Percentiles rank a stretch among this genome's conserved stretches.
These are phyloP conservation scores for Penicillium polonicum DNA, from an alignment of 2,329 filamentous ascomycete genomes.

Conservation along the genomic window DNA sequence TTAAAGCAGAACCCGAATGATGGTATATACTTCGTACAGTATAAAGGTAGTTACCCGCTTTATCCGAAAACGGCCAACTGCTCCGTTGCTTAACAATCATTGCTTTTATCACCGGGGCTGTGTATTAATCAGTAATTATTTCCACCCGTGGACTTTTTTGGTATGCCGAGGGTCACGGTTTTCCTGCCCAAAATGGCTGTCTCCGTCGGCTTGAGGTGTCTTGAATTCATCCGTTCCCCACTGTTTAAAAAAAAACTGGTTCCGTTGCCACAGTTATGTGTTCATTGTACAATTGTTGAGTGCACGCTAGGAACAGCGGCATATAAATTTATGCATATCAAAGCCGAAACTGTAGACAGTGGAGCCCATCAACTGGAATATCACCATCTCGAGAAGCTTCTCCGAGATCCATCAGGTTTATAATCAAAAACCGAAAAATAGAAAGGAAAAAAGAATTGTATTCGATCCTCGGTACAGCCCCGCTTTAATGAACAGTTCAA, in stretches of 20 bases:
- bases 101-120: not conserved
- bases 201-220: constrained; percentile 21
- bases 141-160: not conserved
- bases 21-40: not conserved
- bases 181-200: constrained; percentile 27
- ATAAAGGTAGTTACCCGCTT: not conserved
- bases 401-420: constrained; percentile 23
- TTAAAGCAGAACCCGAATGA: not conserved
- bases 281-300: not conserved
- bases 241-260: constrained; percentile 4
- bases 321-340: not conserved
- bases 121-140: not conserved
- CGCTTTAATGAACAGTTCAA: constrained; percentile 13
- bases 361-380: constrained; percentile 15
- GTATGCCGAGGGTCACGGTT: constrained; percentile 21
- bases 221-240: constrained; percentile 25
- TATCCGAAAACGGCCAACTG: constrained; percentile 11
- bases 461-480: constrained; percentile 23
- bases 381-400: constrained; percentile 30
- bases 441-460: not conserved
- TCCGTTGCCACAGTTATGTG: constrained; percentile 8
- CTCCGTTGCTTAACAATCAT: constrained; percentile 27
- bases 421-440: constrained; percentile 12
- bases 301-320: not conserved
- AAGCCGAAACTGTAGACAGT: constrained; percentile 11